Evolutionary conservation across 2,329 filamentous ascomycete genomes (phyloP), one percentile per base, ranked within the genome.

Genomic region (Fusarium nematophilum): DNA sequence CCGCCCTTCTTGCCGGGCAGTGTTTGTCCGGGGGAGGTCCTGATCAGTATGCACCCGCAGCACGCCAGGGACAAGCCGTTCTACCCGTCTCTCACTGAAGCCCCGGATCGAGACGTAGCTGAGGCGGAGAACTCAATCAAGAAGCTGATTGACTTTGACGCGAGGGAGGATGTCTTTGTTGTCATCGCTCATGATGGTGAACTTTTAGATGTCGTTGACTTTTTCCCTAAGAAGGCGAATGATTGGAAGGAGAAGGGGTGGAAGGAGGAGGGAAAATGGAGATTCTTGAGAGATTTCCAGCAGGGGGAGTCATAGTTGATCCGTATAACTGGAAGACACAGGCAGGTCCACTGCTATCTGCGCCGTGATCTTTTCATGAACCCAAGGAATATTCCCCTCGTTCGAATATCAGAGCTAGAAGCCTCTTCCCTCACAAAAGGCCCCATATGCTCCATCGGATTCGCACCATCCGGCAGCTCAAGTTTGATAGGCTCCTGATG

Each of bases 201-300:
- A 30, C 44, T 53, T 17, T 9, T 39, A 3, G 51, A 40, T 18
- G 36, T 53, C 1, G 29, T 53, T 6, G 14, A 48, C 1, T 53
- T 53, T 26, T 53, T 53, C 23, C 51, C 43, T 5, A 29, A 53
- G 6, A 34, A 21, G 10, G 29, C 23, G 10, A 53, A 48, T 25
- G 30, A 48, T 7, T 53, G 44, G 36, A 42, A 36, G 8, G 43
- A 40, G 10, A 48, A 36, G 11, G 51, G 51, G 2, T 48, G 51
- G 51, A 47, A 47, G 6, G 43, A 48, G 8, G n/a, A 40, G 5
- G 30, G 27, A 7, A 33, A 29, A 9, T 53, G 51, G 51, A 21
- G 18, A 3, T 48, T 53, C 9, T 15, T 53, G 9, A 21, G 27
- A 15, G 51, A 42, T 17, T 53, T 53, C n/a, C 31, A 38, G 23